phyloP scores from a whole-genome alignment of 805 yeast genomes.

The Pichia paraexigua region DNA sequence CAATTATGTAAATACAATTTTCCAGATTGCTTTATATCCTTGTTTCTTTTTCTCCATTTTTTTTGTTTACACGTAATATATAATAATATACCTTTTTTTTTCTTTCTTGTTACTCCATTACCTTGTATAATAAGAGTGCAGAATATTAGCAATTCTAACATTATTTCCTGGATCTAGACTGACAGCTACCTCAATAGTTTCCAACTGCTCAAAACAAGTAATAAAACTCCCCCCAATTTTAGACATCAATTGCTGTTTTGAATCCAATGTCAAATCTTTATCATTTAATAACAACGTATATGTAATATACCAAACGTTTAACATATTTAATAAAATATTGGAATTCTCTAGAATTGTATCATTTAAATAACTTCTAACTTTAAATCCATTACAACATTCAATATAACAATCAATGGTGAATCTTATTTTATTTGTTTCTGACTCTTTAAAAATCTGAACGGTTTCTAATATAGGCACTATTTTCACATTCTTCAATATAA shows the following conservation, averaged over 20 bases:
- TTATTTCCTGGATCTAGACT: background rate
- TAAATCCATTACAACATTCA: background rate
- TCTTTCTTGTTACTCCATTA: background rate
- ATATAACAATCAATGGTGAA: background rate
- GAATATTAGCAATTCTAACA: constrained; percentile 4
- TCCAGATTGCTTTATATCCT: too few species aligned
- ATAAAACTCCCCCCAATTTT: constrained; percentile 2
- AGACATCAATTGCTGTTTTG: background rate
- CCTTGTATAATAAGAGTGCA: constrained; percentile 10
- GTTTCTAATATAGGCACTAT: background rate
- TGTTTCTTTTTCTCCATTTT: too few species aligned
- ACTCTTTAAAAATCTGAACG: background rate
- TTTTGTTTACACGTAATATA: background rate
- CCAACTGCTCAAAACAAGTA: constrained; percentile 5
- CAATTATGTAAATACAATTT: constrained; percentile 28
- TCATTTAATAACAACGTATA: background rate
- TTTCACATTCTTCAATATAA: constrained; percentile 9
- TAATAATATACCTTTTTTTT: background rate
- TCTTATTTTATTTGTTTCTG: background rate
- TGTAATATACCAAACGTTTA: constrained; percentile 7
- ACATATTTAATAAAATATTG: constrained; percentile 6
- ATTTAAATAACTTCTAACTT: background rate
- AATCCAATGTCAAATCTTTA: background rate
- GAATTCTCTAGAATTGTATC: background rate
- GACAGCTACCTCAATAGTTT: constrained; percentile 7